Evolutionary conservation across 345 rosid species (phyloP), one percentile per base, ranked within the genome.

Genomic region (Clausena lansium): DNA sequence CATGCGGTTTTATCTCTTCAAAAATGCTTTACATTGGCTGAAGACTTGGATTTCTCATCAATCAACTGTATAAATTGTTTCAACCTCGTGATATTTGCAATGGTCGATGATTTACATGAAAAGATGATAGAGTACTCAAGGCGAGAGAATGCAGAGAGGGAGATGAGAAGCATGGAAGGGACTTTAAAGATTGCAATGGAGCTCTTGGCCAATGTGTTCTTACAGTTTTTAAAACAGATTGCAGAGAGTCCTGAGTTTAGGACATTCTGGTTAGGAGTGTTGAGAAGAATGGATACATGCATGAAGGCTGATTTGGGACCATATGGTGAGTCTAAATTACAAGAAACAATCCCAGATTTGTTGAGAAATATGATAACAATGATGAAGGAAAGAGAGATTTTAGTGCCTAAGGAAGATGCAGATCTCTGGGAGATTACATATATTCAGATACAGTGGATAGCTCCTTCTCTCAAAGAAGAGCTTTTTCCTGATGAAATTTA

Each of bases 211-310:
- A 87, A 88, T 5, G 94, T 89, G 24, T 94, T 73, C 78, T 66
- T 94, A 83, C 79, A 72, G 69, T 89, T 70, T 70, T 47, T 91
- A 47, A 85, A 80, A 78, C 91, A 75, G 67, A 89, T 94, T 63
- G 73, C 89, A 10, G 86, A 83, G 65, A 91, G 86, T 73, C 81
- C 89, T 0, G 91, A 87, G 76, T 92, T 92, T 60, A 82, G 95
- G 76, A 92, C 99, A 2, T 95, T 95, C 68, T 95, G 97, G 99
- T 80, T 92, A 9, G 98, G 98, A 32, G 88, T 94, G 25, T 70
- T 96, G 83, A 91, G 98, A 65, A 91, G 99, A 68, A 93, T 93
- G 99, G 99, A 93, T 74, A 95, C 99, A 0, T 95, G 97, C 72
- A 92, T 95, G 96, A 93, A 95, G 70, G 93, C 95, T 1, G 94